A percentile compares a stretch with the other conserved stretches of the same genome.
Conservation (phyloP, 805 yeast genomes). For the Wickerhamiella slavikovae region DNA sequence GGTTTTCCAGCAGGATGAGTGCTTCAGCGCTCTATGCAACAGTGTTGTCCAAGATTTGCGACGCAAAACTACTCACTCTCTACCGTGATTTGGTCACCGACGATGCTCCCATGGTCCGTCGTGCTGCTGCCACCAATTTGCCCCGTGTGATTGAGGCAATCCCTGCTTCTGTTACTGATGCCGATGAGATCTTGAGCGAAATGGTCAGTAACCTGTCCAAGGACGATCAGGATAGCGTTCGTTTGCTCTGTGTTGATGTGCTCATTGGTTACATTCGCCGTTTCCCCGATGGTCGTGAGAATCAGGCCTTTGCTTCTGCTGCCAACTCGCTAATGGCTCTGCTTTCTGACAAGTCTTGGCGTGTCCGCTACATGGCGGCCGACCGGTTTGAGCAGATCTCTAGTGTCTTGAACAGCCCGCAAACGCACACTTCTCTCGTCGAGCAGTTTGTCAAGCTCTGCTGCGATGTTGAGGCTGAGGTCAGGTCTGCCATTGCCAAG, state of each 20-base stretch:
- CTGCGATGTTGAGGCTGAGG: constrained; percentile 92
- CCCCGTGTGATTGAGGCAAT: constrained; percentile 52
- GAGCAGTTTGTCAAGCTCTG: constrained; percentile 57
- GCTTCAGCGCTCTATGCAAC: constrained; percentile 73
- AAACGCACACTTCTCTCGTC: constrained; percentile 33
- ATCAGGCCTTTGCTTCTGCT: constrained; percentile 10
- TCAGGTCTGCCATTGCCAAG: constrained; percentile 81
- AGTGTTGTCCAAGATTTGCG: constrained; percentile 23
- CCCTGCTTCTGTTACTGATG: constrained; percentile 3
- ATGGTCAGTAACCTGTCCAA: constrained; percentile 62
- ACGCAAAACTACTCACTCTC: constrained; percentile 31
- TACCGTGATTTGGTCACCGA: constrained; percentile 60
- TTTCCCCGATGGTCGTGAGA: constrained; percentile 9
- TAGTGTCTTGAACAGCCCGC: constrained; percentile 34
- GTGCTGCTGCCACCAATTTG: constrained; percentile 75
- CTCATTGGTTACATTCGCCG: constrained; percentile 49
- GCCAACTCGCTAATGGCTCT: constrained; percentile 36
- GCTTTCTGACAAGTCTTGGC: constrained; percentile 84
- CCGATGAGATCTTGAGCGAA: constrained; percentile 42
- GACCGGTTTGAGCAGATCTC: constrained; percentile 70
- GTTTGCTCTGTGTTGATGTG: constrained; percentile 73
- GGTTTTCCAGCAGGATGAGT: constrained; percentile 88
- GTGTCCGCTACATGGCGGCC: constrained; percentile 97
- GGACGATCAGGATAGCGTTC: constrained; percentile 90
- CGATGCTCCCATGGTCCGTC: constrained; percentile 95